Evolutionary conservation across 768 basidiomycete species (phyloP), one percentile per base, ranked within the genome.

Genomic region (Tricholoma furcatifolium): DNA sequence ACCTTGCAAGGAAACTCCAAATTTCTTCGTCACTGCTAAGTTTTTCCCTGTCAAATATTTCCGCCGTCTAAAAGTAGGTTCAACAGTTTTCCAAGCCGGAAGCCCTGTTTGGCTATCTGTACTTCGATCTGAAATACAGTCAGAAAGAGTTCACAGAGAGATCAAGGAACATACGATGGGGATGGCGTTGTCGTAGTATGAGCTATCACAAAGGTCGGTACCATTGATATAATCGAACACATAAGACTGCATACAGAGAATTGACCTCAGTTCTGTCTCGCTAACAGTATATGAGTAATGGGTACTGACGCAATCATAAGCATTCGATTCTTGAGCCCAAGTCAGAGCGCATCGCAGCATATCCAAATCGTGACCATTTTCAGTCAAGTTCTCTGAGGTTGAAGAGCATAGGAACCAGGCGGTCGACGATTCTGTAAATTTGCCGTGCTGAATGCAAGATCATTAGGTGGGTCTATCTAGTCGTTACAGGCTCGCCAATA

Each of bases 61-160:
- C 23, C 62, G 12, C 71, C 73, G 44, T 74, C 72, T 42, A 80
- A 77, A 17, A 79, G 60, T 4, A 76, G 73, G 55, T 78, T 77
- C 45, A 79, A 61, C 77, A 76, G 78, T 2, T 77, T 76, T 10
- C 77, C 78, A 24, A 79, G 66, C 21, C 76, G 76, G 57, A 71
- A 76, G 6, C 77, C 76, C 56, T 73, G 71, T 55, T 76, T 76
- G 8, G 76, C 77, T 21, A 79, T 68, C 55, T 78, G 77, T 2
- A 63, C 54, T 57, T 78, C 74, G 45, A 77, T 75, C 74, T 73
- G 42, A 9, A 41, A 24, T 40, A 20, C 14, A 39, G 35, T 41
- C 14, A 21, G 39, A 41, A 41, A 20, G 9, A 20, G 20, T 9
- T 41, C 15, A 41, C 10, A 20, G 8, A 41, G 4, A n/a, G 34